Conservation (phyloP, 176 grass and related monocot species). For the Aegilops bicornis region DNA sequence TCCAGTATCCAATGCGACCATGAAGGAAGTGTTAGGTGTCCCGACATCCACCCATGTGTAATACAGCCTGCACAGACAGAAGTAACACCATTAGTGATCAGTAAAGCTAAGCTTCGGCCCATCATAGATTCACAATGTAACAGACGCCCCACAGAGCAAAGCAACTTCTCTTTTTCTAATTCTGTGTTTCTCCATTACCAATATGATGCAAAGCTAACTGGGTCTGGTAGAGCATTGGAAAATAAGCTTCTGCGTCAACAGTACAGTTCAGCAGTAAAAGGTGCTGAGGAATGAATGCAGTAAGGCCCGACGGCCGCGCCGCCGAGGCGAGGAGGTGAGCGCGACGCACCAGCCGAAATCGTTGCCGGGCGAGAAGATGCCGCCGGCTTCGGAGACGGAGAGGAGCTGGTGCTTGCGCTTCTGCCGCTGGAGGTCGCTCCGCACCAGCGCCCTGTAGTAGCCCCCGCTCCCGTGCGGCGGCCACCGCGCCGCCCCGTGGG, state of each 20-base stretch:
- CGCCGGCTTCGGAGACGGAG: slow-evolving; percentile 58
- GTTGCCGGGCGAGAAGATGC: slow-evolving; percentile 50
- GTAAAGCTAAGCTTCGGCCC: neutral
- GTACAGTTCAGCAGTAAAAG: neutral
- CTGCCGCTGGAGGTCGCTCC: slow-evolving; percentile 71
- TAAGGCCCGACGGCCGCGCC: slow-evolving; percentile 1
- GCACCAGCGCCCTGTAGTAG: slow-evolving; percentile 67
- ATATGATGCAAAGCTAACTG: neutral
- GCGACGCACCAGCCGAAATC: slow-evolving; percentile 77
- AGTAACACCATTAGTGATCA: slow-evolving; percentile 11
- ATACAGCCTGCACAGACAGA: slow-evolving; percentile 56
- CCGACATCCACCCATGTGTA: slow-evolving; percentile 98
- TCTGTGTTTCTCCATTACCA: neutral
- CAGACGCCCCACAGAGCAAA: neutral
- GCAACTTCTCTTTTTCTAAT: neutral
- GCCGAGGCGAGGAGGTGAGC: neutral
- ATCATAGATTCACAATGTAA: slow-evolving; percentile 9
- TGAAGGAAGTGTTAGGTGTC: slow-evolving; percentile 75
- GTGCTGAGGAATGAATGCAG: neutral
- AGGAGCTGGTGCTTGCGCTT: slow-evolving; percentile 63
- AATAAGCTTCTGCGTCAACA: neutral
- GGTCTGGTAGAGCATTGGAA: neutral
- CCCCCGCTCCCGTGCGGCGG: slow-evolving; percentile 65
- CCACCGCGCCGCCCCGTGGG: slow-evolving; percentile 38
- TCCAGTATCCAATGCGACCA: slow-evolving; percentile 95